Base-by-base conservation (phyloP, 2,329 filamentous ascomycete genomes). In the Beauveria varroae region DNA sequence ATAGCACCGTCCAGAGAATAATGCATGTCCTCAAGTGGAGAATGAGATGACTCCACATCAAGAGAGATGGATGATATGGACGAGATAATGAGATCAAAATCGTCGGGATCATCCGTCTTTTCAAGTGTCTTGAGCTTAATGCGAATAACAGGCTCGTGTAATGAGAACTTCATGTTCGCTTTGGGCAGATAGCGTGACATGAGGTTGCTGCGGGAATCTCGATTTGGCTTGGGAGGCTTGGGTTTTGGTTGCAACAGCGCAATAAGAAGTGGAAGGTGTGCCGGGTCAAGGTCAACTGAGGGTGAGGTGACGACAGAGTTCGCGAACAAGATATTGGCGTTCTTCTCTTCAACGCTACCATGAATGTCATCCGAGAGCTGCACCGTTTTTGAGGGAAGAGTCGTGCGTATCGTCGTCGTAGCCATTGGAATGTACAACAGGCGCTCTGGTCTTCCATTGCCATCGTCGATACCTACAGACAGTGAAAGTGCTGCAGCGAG, bases 271-370 rank as follows among this genome's bases (percentile, higher is more conserved):
- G 95, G 93, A 18, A 99, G 79, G 76, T 98, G 93, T 65, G 91
- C 90, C 3, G 95, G 93, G 71, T 96, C 91, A 40, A 99, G 80
- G 72, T 99, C 95, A 56, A 98, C 80, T 0, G 95, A 97, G 0
- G 95, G 95, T 5, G 95, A 99, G 0, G 95, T 99, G 63, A 98
- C 86, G 52, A 99, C 93, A 6, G 96, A 86, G 73, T 99, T 99
- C 46, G 93, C 93, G 71, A 97, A 97, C 18, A 99, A 79, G 44
- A 99, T 95, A 71, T 99, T 99, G 54, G 91, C 90, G 69, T 99
- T 99, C 64, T 91, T 86, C 74, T 98, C 92, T 66, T 89, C 88
- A 12, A 83, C 80, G 43, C 85, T 87, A 66, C 88, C 86, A 12
- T 49, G 51, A 20, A 88, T 88, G 40, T 88, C 83, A 62, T 87